Conservation (phyloP, 2,329 filamentous ascomycete genomes). For the Botrytis galanthina region DNA sequence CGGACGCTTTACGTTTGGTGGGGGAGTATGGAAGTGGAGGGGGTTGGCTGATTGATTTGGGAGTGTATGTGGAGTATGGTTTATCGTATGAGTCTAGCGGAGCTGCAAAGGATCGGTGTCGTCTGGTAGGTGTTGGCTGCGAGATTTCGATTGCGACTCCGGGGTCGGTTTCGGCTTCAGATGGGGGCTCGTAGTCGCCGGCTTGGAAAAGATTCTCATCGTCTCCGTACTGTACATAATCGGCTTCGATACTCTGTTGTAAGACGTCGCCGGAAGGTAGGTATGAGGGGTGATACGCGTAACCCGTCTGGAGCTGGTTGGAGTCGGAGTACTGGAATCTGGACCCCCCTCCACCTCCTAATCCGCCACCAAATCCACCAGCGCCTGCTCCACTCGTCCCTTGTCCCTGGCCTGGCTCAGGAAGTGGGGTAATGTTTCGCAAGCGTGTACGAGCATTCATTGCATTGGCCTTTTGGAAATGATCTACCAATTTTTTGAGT, state of each 20-base stretch:
- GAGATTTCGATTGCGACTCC: not conserved
- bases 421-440: not conserved
- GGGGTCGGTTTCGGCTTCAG: not conserved
- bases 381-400: not conserved
- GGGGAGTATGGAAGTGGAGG: not conserved
- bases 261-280: not conserved
- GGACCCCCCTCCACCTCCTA: not conserved
- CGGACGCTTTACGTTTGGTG: not conserved
- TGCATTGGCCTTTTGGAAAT: conserved; percentile 5
- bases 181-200: not conserved
- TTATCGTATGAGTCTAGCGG: not conserved
- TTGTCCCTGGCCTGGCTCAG: not conserved
- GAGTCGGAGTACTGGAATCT: not conserved
- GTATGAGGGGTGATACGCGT: not conserved
- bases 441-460: not conserved
- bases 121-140: not conserved
- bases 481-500: not conserved
- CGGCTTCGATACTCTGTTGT: not conserved
- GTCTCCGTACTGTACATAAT: not conserved
- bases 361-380: too few species aligned
- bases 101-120: not conserved
- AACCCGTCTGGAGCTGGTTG: not conserved
- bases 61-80: not conserved
- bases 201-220: not conserved
- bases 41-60: not conserved